phyloP scores from a whole-genome alignment of 2,329 filamentous ascomycete genomes.

The Coleophoma cylindrospora region DNA sequence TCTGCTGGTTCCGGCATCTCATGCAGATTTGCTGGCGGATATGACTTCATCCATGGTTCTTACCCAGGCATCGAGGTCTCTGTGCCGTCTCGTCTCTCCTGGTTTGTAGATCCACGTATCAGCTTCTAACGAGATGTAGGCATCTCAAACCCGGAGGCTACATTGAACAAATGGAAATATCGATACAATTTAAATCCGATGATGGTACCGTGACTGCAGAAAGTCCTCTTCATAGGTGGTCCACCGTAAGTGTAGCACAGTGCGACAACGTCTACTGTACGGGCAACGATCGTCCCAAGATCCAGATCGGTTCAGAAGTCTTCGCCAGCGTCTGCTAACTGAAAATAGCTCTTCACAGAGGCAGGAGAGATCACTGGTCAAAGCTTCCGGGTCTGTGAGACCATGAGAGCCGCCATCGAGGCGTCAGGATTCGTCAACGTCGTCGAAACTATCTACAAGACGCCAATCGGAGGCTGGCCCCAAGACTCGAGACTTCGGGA shows the following conservation, averaged over 20 bases:
- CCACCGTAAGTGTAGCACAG: constrained; percentile 15
- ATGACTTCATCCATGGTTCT: too few relatives aligned
- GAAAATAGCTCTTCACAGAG: constrained; percentile 29
- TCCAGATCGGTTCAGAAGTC: too few relatives aligned
- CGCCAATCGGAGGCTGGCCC: constrained; percentile 29
- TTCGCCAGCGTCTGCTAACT: not conserved
- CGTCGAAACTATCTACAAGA: constrained; percentile 18
- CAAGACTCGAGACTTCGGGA: constrained; percentile 22
- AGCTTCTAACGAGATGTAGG: constrained; percentile 15
- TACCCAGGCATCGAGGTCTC: not conserved
- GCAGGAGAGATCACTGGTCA: constrained; percentile 34
- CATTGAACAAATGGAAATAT: constrained; percentile 25
- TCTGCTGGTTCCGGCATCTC: not conserved
- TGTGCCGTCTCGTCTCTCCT: not conserved
- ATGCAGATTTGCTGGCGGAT: constrained; percentile 12
- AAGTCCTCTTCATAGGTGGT: constrained; percentile 34
- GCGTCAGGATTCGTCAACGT: constrained; percentile 26
- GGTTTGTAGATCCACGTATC: not conserved
- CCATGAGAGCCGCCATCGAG: constrained; percentile 16
- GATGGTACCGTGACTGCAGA: constrained; percentile 37
- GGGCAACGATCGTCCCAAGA: too few relatives aligned
- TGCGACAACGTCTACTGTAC: not conserved
- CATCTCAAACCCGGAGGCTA: constrained; percentile 32
- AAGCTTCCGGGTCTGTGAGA: constrained; percentile 25
- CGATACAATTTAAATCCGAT: constrained; percentile 31